These are phyloP conservation scores for Phytophthora multivora DNA, from an alignment of 352 stramenopile genomes.

Conservation along the genomic window DNA sequence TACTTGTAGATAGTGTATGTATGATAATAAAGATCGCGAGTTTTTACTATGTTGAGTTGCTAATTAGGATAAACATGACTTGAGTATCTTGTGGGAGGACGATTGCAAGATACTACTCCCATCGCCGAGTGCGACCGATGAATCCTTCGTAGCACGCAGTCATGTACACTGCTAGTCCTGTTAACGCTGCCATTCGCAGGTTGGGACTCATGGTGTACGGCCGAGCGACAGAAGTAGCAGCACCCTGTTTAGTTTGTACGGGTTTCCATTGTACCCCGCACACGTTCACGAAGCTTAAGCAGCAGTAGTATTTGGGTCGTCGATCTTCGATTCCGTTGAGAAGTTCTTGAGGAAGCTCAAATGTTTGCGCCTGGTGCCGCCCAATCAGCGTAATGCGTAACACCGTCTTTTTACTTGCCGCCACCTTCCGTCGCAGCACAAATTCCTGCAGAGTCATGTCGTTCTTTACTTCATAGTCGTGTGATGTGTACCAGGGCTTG, in stretches of 20 bases:
- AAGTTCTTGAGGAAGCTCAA: slow-evolving; percentile 61
- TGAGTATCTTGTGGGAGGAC: background rate
- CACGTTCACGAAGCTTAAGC: slow-evolving; percentile 78
- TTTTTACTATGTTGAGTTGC: slow-evolving; percentile 21
- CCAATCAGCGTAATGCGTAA: slow-evolving; percentile 69
- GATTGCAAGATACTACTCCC: slow-evolving; percentile 26
- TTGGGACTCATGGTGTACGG: slow-evolving; percentile 37
- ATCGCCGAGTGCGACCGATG: slow-evolving; percentile 51
- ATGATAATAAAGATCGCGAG: slow-evolving; percentile 15
- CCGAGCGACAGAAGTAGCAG: slow-evolving; percentile 5
- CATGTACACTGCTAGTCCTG: slow-evolving; percentile 63
- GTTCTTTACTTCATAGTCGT: slow-evolving; percentile 60
- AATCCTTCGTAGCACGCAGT: slow-evolving; percentile 64
- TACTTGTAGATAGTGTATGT: slow-evolving; percentile 18
- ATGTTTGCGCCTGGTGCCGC: slow-evolving; percentile 75
- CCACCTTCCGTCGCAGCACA: slow-evolving; percentile 52
- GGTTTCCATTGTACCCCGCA: slow-evolving; percentile 49
- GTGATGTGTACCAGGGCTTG: slow-evolving; percentile 63
- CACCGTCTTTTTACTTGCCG: slow-evolving; percentile 42
- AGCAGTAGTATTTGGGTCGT: slow-evolving; percentile 80
- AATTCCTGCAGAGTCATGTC: slow-evolving; percentile 79
- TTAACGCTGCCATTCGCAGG: slow-evolving; percentile 47
- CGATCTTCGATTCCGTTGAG: slow-evolving; percentile 45
- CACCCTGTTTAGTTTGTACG: background rate
- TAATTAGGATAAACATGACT: slow-evolving; percentile 19